Evolutionary conservation across 371 early-diverging fungal genomes (phyloP).

Genomic region (Hamiltosporidium tvaerminnensis): DNA sequence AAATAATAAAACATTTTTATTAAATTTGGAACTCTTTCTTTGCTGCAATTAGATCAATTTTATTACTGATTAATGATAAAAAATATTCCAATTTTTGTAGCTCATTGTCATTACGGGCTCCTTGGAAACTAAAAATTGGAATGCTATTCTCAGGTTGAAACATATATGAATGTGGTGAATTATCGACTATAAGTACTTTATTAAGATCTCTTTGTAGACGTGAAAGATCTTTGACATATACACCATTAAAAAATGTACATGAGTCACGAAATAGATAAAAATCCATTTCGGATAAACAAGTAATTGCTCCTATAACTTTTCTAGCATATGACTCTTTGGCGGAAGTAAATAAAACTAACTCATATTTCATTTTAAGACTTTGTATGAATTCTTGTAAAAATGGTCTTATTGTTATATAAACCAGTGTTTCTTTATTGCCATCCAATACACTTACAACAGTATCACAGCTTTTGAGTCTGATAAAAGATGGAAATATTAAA

Average conservation of each 20-base stretch:
- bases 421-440: no score
- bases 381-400: constrained; percentile 4
- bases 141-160: constrained; percentile 11
- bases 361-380: constrained; percentile 5
- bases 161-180: constrained; percentile 6
- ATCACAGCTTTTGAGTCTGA: constrained; percentile 1
- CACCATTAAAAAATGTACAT: constrained; percentile 7
- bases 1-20: no score
- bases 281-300: constrained; percentile 1
- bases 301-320: constrained; percentile 13
- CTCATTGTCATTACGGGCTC: not conserved
- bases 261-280: constrained; percentile 5
- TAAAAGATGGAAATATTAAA: constrained; percentile 13
- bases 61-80: no score
- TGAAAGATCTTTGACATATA: constrained; percentile 14
- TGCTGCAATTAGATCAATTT: no score
- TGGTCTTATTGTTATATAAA: constrained; percentile 20
- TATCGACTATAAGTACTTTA: constrained; percentile 18
- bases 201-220: constrained; percentile 16
- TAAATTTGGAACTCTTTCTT: no score
- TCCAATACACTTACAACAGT: constrained; percentile 1
- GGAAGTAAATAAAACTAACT: constrained; percentile 20
- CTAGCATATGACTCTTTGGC: constrained; percentile 13
- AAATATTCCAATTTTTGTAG: not conserved
- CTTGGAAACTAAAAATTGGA: not conserved